Percentiles rank a stretch among this genome's conserved stretches.
Evolutionary conservation across 305 asterid genomes (phyloP).

Genomic region (Fraxinus sp.): DNA sequence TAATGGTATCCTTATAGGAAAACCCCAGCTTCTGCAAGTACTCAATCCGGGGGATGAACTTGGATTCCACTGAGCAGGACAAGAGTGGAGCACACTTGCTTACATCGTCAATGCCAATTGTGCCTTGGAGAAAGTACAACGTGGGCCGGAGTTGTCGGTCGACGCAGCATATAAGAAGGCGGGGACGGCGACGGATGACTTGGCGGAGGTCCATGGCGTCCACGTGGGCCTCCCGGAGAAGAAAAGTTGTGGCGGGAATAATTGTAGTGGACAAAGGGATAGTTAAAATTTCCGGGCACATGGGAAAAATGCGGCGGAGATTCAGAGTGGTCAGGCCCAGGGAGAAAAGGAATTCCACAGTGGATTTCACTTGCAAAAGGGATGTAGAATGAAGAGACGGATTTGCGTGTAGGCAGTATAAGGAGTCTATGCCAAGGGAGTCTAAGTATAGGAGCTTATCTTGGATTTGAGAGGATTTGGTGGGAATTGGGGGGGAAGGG

Average conservation of each 20-base stretch:
- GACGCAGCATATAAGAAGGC: constrained; percentile 63
- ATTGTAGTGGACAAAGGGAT: constrained; percentile 39
- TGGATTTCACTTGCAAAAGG: constrained; percentile 59
- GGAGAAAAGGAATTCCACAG: constrained; percentile 59
- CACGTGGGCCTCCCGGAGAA: constrained; percentile 79
- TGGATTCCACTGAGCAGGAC: constrained; percentile 72
- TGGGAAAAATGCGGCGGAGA: constrained; percentile 66
- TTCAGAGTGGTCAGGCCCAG: constrained; percentile 50
- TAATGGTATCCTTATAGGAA: constrained; percentile 49
- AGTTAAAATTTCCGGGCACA: constrained; percentile 80
- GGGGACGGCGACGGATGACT: constrained; percentile 84
- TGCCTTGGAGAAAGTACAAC: constrained; percentile 72
- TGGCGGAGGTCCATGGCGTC: constrained; percentile 48
- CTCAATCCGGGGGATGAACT: constrained; percentile 73
- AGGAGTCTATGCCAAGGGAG: constrained; percentile 75
- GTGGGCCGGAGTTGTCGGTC: constrained; percentile 71
- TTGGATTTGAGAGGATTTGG: constrained; percentile 31
- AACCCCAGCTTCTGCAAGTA: constrained; percentile 70
- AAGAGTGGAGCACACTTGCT: constrained; percentile 54
- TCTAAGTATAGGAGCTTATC: constrained; percentile 73
- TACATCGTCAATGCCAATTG: constrained; percentile 65
- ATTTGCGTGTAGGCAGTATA: constrained; percentile 55
- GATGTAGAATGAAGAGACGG: constrained; percentile 58
- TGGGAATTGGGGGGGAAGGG: neutral
- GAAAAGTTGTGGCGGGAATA: constrained; percentile 69